Conservation (phyloP, 1,284 basidiomycete genomes). For the Marasmius oreades region DNA sequence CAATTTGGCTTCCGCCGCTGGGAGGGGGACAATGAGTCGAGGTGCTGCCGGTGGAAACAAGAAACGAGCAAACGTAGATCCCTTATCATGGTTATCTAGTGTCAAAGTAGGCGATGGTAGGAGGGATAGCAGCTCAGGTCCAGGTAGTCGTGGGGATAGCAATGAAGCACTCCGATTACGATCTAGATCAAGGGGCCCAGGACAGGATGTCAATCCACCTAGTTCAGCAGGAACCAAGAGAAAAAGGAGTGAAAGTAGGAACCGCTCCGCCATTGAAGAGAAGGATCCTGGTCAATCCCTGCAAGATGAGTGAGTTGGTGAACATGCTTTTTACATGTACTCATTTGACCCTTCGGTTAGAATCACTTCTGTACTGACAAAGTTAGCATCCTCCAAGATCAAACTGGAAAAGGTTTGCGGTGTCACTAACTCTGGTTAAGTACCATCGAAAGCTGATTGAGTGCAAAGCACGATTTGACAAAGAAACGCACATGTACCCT, state of each 20-base stretch:
- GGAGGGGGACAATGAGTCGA: slow-evolving; percentile 52
- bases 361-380: slow-evolving; percentile 74
- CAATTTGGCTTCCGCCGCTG: background rate
- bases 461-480: slow-evolving; percentile 68
- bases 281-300: slow-evolving; percentile 52
- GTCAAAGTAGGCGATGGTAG: slow-evolving; percentile 50
- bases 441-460: slow-evolving; percentile 10
- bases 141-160: slow-evolving; percentile 46
- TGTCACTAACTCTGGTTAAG: slow-evolving; percentile 3
- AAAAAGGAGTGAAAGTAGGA: slow-evolving; percentile 42
- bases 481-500: slow-evolving; percentile 83
- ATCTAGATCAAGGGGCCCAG: slow-evolving; percentile 28
- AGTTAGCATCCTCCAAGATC: slow-evolving; percentile 69
- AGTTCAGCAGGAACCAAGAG: slow-evolving; percentile 17
- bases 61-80: slow-evolving; percentile 51
- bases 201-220: slow-evolving; percentile 2
- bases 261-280: slow-evolving; percentile 30
- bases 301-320: slow-evolving; percentile 54
- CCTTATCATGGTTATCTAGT: slow-evolving; percentile 67
- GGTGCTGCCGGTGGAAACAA: slow-evolving; percentile 46
- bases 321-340: background rate
- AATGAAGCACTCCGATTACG: slow-evolving; percentile 33
- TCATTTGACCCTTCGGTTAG: slow-evolving; percentile 32
- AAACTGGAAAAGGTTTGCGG: slow-evolving; percentile 76
- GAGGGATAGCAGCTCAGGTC: slow-evolving; percentile 49